Percentiles rank a stretch among this genome's conserved stretches.
These are phyloP conservation scores for Cyclotella cryptica DNA, from an alignment of 108 stramenopile species.

Conservation along the genomic window DNA sequence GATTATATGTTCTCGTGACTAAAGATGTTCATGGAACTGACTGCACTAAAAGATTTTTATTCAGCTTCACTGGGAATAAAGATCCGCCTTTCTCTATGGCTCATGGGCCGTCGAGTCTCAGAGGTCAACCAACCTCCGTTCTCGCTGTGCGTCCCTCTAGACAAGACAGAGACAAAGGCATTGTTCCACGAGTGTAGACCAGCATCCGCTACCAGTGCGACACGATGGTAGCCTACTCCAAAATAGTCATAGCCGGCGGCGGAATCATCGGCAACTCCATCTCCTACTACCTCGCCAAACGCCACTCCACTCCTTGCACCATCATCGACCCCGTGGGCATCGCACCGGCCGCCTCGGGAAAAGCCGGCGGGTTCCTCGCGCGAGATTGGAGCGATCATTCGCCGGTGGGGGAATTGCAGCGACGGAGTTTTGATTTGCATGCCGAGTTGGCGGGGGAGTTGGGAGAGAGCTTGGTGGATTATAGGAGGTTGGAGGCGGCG, in stretches of 20 bases:
- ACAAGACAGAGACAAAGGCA: neutral
- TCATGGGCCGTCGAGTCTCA: too few species aligned
- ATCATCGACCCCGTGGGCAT: conserved; percentile 69
- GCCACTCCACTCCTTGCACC: conserved; percentile 26
- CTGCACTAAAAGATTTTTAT: too few species aligned
- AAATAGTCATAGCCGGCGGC: conserved; percentile 73
- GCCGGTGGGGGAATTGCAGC: conserved; percentile 56
- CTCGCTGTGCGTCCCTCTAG: too few species aligned
- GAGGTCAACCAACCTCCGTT: too few species aligned
- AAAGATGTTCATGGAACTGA: too few species aligned
- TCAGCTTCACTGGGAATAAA: too few species aligned
- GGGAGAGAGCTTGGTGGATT: conserved; percentile 47
- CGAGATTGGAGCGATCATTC: conserved; percentile 71
- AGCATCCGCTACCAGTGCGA: too few species aligned
- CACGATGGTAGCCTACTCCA: conserved; percentile 42
- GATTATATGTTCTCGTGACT: too few species aligned
- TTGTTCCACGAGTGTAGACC: too few species aligned
- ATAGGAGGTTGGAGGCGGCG: conserved; percentile 63
- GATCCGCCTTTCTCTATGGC: too few species aligned
- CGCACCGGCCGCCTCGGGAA: conserved; percentile 72
- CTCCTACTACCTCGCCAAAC: conserved; percentile 66
- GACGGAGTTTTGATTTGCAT: conserved; percentile 72
- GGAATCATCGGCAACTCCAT: conserved; percentile 69
- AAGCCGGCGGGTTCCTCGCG: conserved; percentile 88
- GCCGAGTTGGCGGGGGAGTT: conserved; percentile 68